Evolutionary conservation across 768 basidiomycete genomes (phyloP).

Genomic region (Mrakia gelida): DNA sequence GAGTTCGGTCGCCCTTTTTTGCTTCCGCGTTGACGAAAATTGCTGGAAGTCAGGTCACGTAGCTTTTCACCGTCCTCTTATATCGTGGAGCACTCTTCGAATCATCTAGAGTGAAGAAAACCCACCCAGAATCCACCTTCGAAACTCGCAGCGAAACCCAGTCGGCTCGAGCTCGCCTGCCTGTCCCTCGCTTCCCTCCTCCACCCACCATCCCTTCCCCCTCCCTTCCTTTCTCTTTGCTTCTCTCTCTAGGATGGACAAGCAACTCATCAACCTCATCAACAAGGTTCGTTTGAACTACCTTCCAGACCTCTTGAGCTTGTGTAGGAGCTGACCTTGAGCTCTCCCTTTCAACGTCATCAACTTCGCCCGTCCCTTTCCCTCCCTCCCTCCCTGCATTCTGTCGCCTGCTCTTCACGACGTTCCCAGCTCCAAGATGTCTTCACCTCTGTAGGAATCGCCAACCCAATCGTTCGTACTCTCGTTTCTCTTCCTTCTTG

Average conservation of each 20-base stretch:
- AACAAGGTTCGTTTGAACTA: slow-evolving; percentile 42
- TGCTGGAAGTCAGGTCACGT: neutral
- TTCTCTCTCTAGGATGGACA: slow-evolving; percentile 41
- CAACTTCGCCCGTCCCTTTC: slow-evolving; percentile 9
- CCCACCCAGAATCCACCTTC: too few relatives aligned
- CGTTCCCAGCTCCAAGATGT: slow-evolving; percentile 31
- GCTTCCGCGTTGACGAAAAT: neutral
- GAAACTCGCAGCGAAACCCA: neutral
- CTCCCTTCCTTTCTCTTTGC: neutral
- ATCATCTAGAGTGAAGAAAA: neutral
- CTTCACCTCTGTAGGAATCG: slow-evolving; percentile 43
- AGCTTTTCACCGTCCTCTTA: too few relatives aligned
- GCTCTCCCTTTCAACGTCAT: neutral
- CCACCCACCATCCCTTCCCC: neutral
- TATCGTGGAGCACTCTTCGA: neutral
- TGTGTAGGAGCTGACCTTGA: slow-evolving; percentile 15
- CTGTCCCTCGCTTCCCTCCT: neutral
- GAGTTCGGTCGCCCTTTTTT: neutral
- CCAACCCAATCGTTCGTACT: slow-evolving; percentile 41
- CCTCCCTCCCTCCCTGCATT: slow-evolving; percentile 35
- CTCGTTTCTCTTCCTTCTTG: slow-evolving; percentile 4
- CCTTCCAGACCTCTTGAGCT: too few relatives aligned
- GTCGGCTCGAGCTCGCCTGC: neutral
- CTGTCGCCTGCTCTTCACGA: neutral
- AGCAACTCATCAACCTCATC: slow-evolving; percentile 46